Conservation (phyloP, 2,329 filamentous ascomycete genomes). For the Claviceps quebecensis region DNA sequence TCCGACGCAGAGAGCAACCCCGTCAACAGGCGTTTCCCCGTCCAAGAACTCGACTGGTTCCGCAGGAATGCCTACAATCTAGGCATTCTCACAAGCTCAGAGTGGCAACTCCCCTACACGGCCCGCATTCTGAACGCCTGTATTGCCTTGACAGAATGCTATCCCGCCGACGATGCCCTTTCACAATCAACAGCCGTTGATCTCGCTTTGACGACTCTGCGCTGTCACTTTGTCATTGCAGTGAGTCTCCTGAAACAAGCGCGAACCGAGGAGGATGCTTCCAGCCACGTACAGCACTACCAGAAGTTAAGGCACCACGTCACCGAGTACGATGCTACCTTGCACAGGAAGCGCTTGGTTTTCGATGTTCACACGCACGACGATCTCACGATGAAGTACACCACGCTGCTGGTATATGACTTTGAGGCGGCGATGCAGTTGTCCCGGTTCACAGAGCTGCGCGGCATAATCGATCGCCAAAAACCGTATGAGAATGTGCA, state of each 20-base stretch:
- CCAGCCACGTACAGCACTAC: slow-evolving; percentile 47
- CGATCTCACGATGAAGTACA: slow-evolving; percentile 48
- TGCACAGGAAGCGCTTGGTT: background rate
- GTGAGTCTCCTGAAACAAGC: slow-evolving; percentile 16
- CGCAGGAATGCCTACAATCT: slow-evolving; percentile 71
- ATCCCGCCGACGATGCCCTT: slow-evolving; percentile 26
- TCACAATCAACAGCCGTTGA: background rate
- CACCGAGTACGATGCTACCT: slow-evolving; percentile 10
- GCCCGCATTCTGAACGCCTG: slow-evolving; percentile 43
- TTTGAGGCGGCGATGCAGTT: slow-evolving; percentile 61
- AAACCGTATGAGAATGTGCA: slow-evolving; percentile 27
- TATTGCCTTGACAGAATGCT: slow-evolving; percentile 35
- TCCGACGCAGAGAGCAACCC: slow-evolving; percentile 23
- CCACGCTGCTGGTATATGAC: slow-evolving; percentile 58
- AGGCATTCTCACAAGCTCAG: slow-evolving; percentile 44
- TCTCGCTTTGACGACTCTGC: slow-evolving; percentile 35
- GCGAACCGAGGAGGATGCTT: slow-evolving; percentile 11
- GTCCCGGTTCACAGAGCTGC: slow-evolving; percentile 52
- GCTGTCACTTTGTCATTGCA: slow-evolving; percentile 56
- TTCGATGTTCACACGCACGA: slow-evolving; percentile 28
- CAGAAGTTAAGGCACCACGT: slow-evolving; percentile 46
- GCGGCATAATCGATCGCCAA: slow-evolving; percentile 41
- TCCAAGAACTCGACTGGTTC: slow-evolving; percentile 68
- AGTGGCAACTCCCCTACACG: slow-evolving; percentile 38
- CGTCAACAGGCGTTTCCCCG: slow-evolving; percentile 39